Evolutionary conservation across 805 yeast genomes (phyloP).

Genomic region (Candida ortonii): DNA sequence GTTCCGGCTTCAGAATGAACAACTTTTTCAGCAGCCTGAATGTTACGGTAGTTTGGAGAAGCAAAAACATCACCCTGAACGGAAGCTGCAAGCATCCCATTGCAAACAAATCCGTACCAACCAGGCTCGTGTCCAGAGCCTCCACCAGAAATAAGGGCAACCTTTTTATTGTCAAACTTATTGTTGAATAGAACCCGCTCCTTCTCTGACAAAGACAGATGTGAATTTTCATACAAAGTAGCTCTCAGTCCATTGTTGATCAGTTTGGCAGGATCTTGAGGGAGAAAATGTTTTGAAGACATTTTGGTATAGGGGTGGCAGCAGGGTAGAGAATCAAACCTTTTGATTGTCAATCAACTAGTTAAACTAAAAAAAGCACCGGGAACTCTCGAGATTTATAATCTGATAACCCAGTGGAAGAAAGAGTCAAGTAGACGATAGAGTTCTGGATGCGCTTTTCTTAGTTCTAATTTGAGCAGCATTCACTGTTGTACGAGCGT

Average conservation of each 20-base stretch:
- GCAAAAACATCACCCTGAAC: conserved; percentile 44
- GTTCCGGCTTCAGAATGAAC: conserved; percentile 36
- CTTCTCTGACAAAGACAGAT: conserved; percentile 35
- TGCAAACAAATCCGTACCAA: conserved; percentile 38
- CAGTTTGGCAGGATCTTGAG: conserved; percentile 33
- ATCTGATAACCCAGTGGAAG: too few species aligned
- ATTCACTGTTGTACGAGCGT: background rate
- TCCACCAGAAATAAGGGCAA: conserved; percentile 39
- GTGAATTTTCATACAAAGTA: conserved; percentile 36
- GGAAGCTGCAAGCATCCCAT: conserved; percentile 38
- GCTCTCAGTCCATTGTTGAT: conserved; percentile 39
- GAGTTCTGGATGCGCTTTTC: too few species aligned
- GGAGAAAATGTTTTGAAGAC: conserved; percentile 44
- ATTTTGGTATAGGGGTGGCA: too few species aligned
- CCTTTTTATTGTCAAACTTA: conserved; percentile 25
- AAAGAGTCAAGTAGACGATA: too few species aligned
- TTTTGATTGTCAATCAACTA: too few species aligned
- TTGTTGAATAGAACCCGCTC: conserved; percentile 40
- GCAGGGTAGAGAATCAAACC: too few species aligned
- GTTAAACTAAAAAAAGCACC: too few species aligned
- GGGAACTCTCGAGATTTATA: too few species aligned
- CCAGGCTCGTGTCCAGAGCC: conserved; percentile 47
- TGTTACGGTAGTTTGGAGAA: conserved; percentile 38
- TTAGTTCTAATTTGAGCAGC: too few species aligned
- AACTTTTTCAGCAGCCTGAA: conserved; percentile 37